Evolutionary conservation across 208 protist genomes (phyloP).

Genomic region (Endotrypanum monterogeii): DNA sequence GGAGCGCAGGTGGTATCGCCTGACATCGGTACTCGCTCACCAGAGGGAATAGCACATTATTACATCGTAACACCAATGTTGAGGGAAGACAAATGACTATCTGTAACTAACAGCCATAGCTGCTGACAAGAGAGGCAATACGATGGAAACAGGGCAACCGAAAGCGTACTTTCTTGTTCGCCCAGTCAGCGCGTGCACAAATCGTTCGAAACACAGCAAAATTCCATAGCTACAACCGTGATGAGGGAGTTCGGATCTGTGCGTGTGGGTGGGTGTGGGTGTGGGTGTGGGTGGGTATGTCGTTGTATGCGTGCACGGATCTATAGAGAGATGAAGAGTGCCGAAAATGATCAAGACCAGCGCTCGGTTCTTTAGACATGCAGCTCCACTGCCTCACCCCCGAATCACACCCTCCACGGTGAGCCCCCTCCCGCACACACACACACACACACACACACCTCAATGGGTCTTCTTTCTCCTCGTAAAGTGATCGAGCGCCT

Average conservation of each 20-base stretch:
- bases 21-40: background rate
- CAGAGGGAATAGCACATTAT: background rate
- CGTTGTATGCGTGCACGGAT: too few species aligned
- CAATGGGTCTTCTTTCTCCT: conserved; percentile 27
- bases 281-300: background rate
- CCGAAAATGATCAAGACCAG: background rate
- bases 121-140: background rate
- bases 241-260: background rate
- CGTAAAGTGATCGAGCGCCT: conserved; percentile 26
- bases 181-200: background rate
- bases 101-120: too few species aligned
- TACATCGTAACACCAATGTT: background rate
- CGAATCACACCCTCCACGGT: background rate
- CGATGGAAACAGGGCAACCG: background rate
- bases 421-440: too few species aligned
- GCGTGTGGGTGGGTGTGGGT: background rate
- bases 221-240: background rate
- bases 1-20: background rate
- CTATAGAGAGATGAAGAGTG: background rate
- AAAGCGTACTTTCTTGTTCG: background rate
- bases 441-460: too few species aligned
- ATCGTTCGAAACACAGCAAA: background rate
- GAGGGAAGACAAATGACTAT: background rate
- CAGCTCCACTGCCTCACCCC: background rate
- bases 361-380: background rate